Conservation (phyloP, 805 yeast genomes). For the Yarrowia divulgata region DNA sequence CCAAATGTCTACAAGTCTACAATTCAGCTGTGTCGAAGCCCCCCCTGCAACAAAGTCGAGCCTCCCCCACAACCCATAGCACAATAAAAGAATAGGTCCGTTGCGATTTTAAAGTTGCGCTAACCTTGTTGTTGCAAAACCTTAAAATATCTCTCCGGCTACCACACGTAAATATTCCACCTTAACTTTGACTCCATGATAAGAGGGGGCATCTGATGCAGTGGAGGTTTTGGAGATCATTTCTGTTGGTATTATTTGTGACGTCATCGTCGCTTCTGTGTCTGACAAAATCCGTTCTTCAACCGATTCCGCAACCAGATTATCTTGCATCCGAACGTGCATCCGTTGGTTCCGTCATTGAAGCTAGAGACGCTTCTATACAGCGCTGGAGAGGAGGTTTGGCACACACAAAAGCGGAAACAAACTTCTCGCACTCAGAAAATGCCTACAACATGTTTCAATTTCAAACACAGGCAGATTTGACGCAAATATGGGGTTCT, state of each 20-base stretch:
- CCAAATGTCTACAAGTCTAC: too few species aligned
- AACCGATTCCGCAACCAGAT: not conserved
- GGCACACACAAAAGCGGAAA: not conserved
- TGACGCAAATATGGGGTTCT: not conserved
- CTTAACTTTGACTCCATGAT: conserved; percentile 1
- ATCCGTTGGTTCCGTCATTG: conserved; percentile 21
- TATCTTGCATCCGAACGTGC: conserved; percentile 37
- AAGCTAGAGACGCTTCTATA: not conserved
- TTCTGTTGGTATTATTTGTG: too few species aligned
- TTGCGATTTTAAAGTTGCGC: not conserved
- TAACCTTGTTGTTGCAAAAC: not conserved
- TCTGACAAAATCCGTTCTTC: too few species aligned
- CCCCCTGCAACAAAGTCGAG: too few species aligned
- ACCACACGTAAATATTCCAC: not conserved
- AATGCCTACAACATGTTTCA: not conserved
- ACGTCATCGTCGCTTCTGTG: too few species aligned
- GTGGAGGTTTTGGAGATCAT: not conserved
- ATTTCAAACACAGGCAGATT: not conserved
- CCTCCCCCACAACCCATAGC: not conserved
- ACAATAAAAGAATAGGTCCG: not conserved
- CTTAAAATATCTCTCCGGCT: not conserved
- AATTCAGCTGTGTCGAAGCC: too few species aligned
- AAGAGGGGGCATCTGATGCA: not conserved
- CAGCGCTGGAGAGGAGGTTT: not conserved
- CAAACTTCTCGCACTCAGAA: not conserved